Base-by-base conservation (phyloP, 1,284 basidiomycete species). In the Ceratobasidium sp. region DNA sequence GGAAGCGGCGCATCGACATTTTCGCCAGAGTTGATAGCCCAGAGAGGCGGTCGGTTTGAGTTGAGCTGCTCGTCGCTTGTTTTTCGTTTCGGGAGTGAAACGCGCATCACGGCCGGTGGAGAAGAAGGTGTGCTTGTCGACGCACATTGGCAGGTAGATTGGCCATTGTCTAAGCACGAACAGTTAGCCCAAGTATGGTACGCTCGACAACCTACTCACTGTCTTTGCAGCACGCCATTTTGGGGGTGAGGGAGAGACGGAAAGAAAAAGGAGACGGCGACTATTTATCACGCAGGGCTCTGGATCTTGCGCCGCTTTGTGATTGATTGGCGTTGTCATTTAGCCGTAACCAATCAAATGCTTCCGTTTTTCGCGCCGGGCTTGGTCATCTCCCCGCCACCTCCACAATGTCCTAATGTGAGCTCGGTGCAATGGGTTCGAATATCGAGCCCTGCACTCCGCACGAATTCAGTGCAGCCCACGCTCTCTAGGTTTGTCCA, bases 1-100 rank as follows among this genome's bases (percentile, higher is more conserved):
- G 78, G 79, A 26, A 81, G 69, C 15, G 81, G 81, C 23, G 79
- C 77, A 38, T 62, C 46, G 26, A 40, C 15, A 33, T 78, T 66
- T 23, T 57, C 44, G 10, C 73, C 48, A 33, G 77, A 75, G 70
- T 69, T 73, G 57, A 82, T 70, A 23, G 81, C 71, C 81, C 81
- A 82, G 1, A 82, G 50, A 3, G 81, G 81, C 38, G 80, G 80
- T 12, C 44, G 56, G 26, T 33, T 65, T 12, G 59, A 62, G 15
- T 12, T 46, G 3, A 64, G 70, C 42, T 52, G 57, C 12, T 62
- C n/a, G 17, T 74, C 59, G n/a, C 48, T 44, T 7, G 20, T 10
- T 59, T 75, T 48, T 7, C 61, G 44, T 40, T 56, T 75, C 15
- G 73, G 61, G 9, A 75, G 73, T 1, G 61, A 23, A 10, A 65